Base-by-base conservation (phyloP, 495 filamentous ascomycete genomes). In the Gamarada debralockiae region DNA sequence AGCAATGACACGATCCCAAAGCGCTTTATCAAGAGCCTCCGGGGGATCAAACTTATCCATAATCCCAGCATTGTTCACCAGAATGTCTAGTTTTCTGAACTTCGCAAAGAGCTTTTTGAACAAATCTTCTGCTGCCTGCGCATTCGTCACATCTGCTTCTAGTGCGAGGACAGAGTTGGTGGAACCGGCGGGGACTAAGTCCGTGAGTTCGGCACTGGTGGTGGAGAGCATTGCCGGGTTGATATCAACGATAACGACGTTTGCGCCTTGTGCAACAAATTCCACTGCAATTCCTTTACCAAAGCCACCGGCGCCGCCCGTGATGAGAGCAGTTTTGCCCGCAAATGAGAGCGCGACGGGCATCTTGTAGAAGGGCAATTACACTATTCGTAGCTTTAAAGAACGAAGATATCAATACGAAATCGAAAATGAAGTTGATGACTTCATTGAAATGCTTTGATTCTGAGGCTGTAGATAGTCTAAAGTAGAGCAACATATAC, bases 11-110 rank as follows among this genome's bases (percentile, higher is more conserved):
- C 37, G 24, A 48, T 86, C 71, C 83, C 80, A 85, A 5, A 73
- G 53, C 22, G 67, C 69, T 48, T 69, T 70, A 38, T 73, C 71
- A 48, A 76, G 60, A 27, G 72, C 70, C 17, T 76, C 80, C 12
- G 77, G 73, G 23, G 78, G 76, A 29, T 76, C 73, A 52, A 82
- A 80, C 34, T 36, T 34, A 18, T 48, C 46, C 46, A 48, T 48
- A 10, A 63, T 75, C 2, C 79, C 80, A 1, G 80, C 78, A 51
- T 82, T 83, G 56, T 82, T 81, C 9, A 83, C 73, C 12, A 84
- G 62, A 0, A 83, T 67, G 41, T 84, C 78, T 33, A 83, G 67
- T 7, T 67, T 45, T 1, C 73, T 70, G 29, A 48, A 62, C 14
- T 61, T 60, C 12, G 60, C 12, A 23, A 60, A 42, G 13, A 74